Conservation (phyloP, 257 asterid genomes). For the Catharanthus roseus region DNA sequence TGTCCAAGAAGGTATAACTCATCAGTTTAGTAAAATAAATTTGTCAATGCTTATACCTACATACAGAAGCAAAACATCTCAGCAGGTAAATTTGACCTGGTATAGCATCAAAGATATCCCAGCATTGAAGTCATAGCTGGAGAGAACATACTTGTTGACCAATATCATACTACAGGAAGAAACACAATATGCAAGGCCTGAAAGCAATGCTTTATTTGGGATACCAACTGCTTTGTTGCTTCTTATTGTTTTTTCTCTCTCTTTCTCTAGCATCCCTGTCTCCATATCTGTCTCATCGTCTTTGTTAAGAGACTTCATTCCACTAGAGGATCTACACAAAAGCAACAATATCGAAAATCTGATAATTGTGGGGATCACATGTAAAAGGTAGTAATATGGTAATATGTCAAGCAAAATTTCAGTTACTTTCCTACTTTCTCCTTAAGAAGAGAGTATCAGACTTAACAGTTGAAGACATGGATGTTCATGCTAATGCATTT, state of each 20-base stretch:
- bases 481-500: background rate
- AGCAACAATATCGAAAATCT: conserved; percentile 15
- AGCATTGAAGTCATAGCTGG: conserved; percentile 83
- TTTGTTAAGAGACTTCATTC: conserved; percentile 42
- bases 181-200: conserved; percentile 79
- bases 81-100: conserved; percentile 48
- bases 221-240: conserved; percentile 35
- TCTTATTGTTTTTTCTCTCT: conserved; percentile 38
- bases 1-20: background rate
- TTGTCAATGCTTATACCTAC: background rate
- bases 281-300: conserved; percentile 62
- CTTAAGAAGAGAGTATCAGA: background rate
- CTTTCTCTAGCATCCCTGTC: conserved; percentile 48
- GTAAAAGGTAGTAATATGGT: conserved; percentile 2
- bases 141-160: conserved; percentile 85
- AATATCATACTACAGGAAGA: conserved; percentile 91
- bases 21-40: conserved; percentile 1
- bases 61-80: background rate
- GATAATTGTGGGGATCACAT: background rate
- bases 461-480: background rate
- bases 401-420: background rate
- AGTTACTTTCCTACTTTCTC: background rate
- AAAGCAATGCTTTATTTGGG: conserved; percentile 63
- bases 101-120: conserved; percentile 91
- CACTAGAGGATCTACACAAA: conserved; percentile 36